Percentiles rank a stretch among this genome's conserved stretches.
phyloP scores from a whole-genome alignment of 805 yeast genomes.

The Candida parachauliodes region DNA sequence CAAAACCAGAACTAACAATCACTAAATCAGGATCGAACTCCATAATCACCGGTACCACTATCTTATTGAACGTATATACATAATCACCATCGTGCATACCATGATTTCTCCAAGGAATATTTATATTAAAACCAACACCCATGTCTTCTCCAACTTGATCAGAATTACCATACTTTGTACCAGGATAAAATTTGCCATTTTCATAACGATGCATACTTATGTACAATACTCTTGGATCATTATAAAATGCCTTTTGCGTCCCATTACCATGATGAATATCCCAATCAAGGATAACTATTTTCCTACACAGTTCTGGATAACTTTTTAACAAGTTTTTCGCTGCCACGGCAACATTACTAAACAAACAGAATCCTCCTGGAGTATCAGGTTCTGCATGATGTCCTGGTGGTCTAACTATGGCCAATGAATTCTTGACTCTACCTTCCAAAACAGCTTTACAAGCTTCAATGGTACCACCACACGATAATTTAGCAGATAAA shows the following conservation, averaged over 20 bases:
- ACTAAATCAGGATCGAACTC: constrained; percentile 93
- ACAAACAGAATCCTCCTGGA: constrained; percentile 96
- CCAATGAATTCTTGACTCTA: constrained; percentile 83
- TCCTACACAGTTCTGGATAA: constrained; percentile 85
- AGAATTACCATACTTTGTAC: constrained; percentile 79
- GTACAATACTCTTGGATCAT: constrained; percentile 88
- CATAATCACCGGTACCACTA: constrained; percentile 81
- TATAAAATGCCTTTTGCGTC: constrained; percentile 86
- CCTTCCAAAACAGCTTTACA: constrained; percentile 95
- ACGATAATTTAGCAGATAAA: constrained; percentile 82
- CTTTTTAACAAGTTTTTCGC: constrained; percentile 76
- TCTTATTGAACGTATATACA: constrained; percentile 80
- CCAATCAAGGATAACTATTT: constrained; percentile 89
- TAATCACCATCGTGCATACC: constrained; percentile 97
- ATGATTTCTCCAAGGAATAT: constrained; percentile 88
- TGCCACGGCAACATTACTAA: constrained; percentile 96
- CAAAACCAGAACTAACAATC: constrained; percentile 92
- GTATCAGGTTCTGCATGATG: constrained; percentile 98
- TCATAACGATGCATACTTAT: constrained; percentile 92
- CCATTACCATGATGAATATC: constrained; percentile 99
- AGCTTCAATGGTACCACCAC: constrained; percentile 97
- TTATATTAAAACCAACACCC: constrained; percentile 85
- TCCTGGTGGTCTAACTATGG: constrained; percentile 98
- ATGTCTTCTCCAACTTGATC: constrained; percentile 79
- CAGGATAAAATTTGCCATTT: constrained; percentile 90